Conservation (phyloP, 2,329 filamentous ascomycete species). For the Podosphaera xanthii region DNA sequence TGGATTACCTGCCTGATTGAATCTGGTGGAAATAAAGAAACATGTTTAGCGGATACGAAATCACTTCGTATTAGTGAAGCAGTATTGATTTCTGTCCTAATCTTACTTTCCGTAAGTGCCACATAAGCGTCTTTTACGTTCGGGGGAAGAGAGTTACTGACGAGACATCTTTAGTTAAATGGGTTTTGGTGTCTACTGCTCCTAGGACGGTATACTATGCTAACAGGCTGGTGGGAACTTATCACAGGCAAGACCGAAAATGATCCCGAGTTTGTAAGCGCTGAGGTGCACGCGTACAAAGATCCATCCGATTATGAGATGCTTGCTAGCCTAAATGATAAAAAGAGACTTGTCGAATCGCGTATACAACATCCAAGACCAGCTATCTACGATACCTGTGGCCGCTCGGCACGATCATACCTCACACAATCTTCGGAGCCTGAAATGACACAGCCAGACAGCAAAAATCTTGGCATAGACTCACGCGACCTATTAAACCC, state of each 20-base stretch:
- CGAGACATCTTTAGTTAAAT: slow-evolving; percentile 33
- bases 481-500: not conserved
- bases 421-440: not conserved
- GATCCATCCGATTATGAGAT: not conserved
- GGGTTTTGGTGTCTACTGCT: slow-evolving; percentile 70
- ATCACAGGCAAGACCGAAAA: not conserved
- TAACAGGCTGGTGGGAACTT: slow-evolving; percentile 52
- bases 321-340: not conserved
- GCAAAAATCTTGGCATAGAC: not conserved
- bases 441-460: not conserved
- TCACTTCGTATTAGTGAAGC: slow-evolving; percentile 47
- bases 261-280: not conserved
- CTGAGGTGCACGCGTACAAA: not conserved
- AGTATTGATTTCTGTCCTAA: slow-evolving; percentile 58
- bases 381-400: not conserved
- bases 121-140: not conserved
- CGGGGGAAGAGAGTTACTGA: not conserved
- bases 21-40: slow-evolving; percentile 33
- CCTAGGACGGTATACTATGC: slow-evolving; percentile 64
- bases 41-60: slow-evolving; percentile 39
- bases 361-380: not conserved
- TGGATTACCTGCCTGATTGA: slow-evolving; percentile 54
- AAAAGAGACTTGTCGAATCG: not conserved
- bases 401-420: not conserved
- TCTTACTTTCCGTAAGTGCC: slow-evolving; percentile 51